Base-by-base conservation (phyloP, 75 land plant species). In the Isoetes taiwanensis region DNA sequence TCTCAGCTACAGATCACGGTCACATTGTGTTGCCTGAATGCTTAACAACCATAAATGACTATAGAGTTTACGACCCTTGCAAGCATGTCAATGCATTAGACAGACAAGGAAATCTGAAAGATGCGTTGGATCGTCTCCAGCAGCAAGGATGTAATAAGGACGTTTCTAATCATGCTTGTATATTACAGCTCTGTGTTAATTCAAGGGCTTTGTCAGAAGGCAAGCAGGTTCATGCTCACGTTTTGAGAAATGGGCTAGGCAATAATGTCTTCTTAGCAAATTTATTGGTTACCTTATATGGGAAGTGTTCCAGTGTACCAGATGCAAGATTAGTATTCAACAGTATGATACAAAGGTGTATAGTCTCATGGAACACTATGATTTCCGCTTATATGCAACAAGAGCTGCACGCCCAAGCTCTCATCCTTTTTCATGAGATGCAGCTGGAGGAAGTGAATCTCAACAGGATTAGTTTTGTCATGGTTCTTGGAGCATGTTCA, bases 401-500 rank as follows among this genome's bases (percentile, higher is more conserved):
- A 25, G 81, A 76, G n/a, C 66, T 71, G 0, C 39, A 61, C 40
- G 68, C 77, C 31, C 41, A 26, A 6, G 72, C 81, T 0, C 24
- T 81, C 25, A 28, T 32, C 2, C 62, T 78, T n/a, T 75, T 71
- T 43, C 19, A 68, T 20, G 48, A 32, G 16, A 70, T 81, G 75
- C 32, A 41, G 16, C 55, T 60, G 6, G 30, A 29, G 19, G 79
- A 79, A 0, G 34, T 73, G 3, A 25, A 2, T 28, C 85, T 82
- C 5, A 71, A 82, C 58, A 68, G 65, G 24, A 72, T 65, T 43
- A 82, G 82, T 0, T 76, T 79, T 52, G 72, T 82, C 1, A 54
- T 69, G 35, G 83, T 64, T 11, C 57, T 82, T 24, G 76, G 79
- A 38, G 85, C 85, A 9, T 82, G 85, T 30, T 34, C 76, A 0